A percentile compares a stretch with the other conserved stretches of the same genome.
Conservation (phyloP, 2,329 filamentous ascomycete genomes). For the Aspergillus sergii region DNA sequence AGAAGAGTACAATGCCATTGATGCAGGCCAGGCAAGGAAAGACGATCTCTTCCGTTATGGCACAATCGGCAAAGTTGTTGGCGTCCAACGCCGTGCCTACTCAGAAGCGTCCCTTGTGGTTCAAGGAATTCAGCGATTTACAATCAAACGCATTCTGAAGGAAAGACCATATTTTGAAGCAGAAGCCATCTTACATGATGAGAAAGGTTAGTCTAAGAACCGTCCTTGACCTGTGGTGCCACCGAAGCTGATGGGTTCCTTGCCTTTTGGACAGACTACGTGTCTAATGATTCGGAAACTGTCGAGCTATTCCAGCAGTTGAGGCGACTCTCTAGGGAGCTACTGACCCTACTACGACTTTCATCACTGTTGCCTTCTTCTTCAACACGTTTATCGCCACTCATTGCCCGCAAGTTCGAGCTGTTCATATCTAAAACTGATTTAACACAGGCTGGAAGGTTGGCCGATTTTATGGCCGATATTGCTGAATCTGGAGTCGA, state of each 20-base stretch:
- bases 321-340: constrained; percentile 81
- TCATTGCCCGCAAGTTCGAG: constrained; percentile 84
- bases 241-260: background rate
- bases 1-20: constrained; percentile 52
- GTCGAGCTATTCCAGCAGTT: constrained; percentile 75
- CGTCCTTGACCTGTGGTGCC: background rate
- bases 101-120: constrained; percentile 82
- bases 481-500: constrained; percentile 84
- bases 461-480: constrained; percentile 97
- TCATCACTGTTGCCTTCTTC: constrained; percentile 79
- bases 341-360: constrained; percentile 80
- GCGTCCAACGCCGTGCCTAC: constrained; percentile 73
- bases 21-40: constrained; percentile 63
- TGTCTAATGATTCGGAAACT: constrained; percentile 63
- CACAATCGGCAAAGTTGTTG: constrained; percentile 76
- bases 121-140: constrained; percentile 78
- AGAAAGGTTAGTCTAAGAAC: constrained; percentile 58
- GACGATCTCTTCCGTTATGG: constrained; percentile 81
- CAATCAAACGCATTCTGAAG: constrained; percentile 71
- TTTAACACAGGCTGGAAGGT: constrained; percentile 74
- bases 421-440: constrained; percentile 83
- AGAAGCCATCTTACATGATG: constrained; percentile 70
- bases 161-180: constrained; percentile 87
- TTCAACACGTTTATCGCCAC: constrained; percentile 71
- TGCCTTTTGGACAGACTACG: constrained; percentile 32